Evolutionary conservation across 129 eudicot genomes (phyloP), one percentile per base, ranked within the genome.

Genomic region (Deinandra increscens): DNA sequence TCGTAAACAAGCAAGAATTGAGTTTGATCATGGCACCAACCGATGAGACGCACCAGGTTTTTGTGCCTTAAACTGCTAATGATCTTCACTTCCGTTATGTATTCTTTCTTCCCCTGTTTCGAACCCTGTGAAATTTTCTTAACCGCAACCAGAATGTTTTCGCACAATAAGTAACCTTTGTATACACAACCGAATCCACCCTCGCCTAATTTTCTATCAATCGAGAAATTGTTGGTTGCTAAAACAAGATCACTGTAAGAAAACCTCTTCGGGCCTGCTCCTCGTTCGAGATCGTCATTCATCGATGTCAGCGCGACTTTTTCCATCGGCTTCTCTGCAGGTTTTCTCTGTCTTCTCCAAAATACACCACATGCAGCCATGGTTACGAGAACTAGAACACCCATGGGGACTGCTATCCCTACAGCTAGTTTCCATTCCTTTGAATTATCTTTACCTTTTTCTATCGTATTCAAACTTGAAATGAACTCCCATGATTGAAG

Each of bases 121-220:
- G 95, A 88, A 9, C 84, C 83, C 36, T 72, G 83, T 4, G 88
- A 84, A 29, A 82, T 70, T 60, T 81, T 88, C 75, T 88, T 87
- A 3, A 88, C 88, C 0, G 95, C 95, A 55, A 85, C 79, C 23
- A 64, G 20, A 0, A 73, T 48, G 31, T 79, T 79, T 22, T 72
- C 75, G 12, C 69, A 78, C 0, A 64, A 45, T 19, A 82, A 66
- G 56, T 73, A 69, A 20, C 91, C 88, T 23, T 60, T 85, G 81
- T 78, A 88, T 19, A 88, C 88, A 19, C 79, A 73, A 13, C 91
- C 95, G 33, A 85, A 88, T 64, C 88, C 92, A 7, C 88, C 92
- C 63, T 75, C 73, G 2, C 92, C 92, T 39, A 86, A 66, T 63
- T 86, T 83, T 15, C 79, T 29, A 7, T 78, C 84, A 9, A 26